phyloP scores from a whole-genome alignment of 176 grass and related monocot genomes.

The Musa itinerans region DNA sequence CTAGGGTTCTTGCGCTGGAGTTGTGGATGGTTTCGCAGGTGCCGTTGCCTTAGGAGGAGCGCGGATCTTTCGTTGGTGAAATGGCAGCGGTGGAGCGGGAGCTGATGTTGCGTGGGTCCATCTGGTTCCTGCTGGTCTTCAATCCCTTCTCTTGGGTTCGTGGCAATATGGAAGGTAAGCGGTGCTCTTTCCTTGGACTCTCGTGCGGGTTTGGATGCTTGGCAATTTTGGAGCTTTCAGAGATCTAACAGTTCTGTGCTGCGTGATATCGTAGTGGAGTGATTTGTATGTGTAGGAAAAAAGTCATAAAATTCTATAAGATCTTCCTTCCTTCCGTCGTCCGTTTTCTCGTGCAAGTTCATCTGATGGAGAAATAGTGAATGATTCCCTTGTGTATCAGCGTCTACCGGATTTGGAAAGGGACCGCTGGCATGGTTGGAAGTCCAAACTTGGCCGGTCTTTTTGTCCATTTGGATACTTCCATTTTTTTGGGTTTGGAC shows the following conservation, averaged over 20 bases:
- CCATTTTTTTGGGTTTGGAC: background rate
- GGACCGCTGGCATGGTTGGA: background rate
- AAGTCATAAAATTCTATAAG: background rate
- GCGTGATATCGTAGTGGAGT: background rate
- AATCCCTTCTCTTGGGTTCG: background rate
- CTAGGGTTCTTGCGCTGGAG: background rate
- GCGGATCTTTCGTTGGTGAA: background rate
- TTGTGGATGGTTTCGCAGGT: background rate
- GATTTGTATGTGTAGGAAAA: background rate
- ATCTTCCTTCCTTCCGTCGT: background rate
- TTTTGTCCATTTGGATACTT: background rate
- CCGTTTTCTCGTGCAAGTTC: background rate
- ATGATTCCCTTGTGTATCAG: background rate
- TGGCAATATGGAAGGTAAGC: constrained; percentile 7
- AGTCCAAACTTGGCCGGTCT: background rate
- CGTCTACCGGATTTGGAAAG: background rate
- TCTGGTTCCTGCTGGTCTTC: constrained; percentile 5
- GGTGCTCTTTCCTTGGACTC: background rate
- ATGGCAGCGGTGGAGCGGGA: background rate
- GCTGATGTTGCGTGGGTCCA: background rate
- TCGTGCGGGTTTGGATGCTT: background rate
- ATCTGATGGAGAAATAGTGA: too few species aligned
- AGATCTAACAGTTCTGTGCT: background rate
- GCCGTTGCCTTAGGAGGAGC: background rate
- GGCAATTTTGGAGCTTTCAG: background rate